These are phyloP conservation scores for Trichophyton schoenleinii DNA, from an alignment of 2,329 filamentous ascomycete species.

Conservation along the genomic window DNA sequence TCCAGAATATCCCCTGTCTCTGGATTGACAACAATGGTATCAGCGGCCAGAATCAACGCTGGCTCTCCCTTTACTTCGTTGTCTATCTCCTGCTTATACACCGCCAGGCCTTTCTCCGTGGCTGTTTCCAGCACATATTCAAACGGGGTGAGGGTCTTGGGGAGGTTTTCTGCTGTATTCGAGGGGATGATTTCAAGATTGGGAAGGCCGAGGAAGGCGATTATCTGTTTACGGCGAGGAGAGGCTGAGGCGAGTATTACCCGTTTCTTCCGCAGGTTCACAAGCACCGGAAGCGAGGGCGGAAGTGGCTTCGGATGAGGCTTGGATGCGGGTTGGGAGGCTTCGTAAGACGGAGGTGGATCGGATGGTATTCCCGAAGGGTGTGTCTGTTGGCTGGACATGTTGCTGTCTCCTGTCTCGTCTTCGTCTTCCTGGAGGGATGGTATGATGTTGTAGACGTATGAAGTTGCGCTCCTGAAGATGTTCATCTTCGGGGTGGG, in stretches of 20 bases:
- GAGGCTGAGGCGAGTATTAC: conserved; percentile 86
- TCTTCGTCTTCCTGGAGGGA: conserved; percentile 1
- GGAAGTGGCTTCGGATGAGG: conserved; percentile 35
- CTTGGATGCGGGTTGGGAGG: conserved; percentile 9
- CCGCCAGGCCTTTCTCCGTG: conserved; percentile 64
- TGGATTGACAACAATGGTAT: conserved; percentile 71
- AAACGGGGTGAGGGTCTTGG: conserved; percentile 66
- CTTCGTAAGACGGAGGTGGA: conserved; percentile 27
- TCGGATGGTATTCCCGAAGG: conserved; percentile 12
- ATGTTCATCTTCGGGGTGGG: neutral
- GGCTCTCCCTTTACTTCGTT: conserved; percentile 53
- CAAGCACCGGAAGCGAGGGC: conserved; percentile 67
- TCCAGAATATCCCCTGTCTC: conserved; percentile 68
- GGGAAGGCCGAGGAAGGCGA: conserved; percentile 64
- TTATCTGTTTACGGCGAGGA: conserved; percentile 67
- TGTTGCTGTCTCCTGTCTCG: neutral
- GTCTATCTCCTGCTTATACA: conserved; percentile 50
- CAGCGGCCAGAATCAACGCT: conserved; percentile 73
- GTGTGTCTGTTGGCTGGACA: conserved; percentile 9
- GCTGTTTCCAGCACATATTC: conserved; percentile 89
- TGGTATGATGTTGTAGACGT: neutral
- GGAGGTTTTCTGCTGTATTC: conserved; percentile 69
- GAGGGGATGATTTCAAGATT: conserved; percentile 79
- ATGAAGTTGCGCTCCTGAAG: neutral
- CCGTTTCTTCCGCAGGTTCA: conserved; percentile 61